A percentile compares a stretch with the other conserved stretches of the same genome.
Evolutionary conservation across 352 stramenopile genomes (phyloP).

Genomic region (Plasmopara viticola): DNA sequence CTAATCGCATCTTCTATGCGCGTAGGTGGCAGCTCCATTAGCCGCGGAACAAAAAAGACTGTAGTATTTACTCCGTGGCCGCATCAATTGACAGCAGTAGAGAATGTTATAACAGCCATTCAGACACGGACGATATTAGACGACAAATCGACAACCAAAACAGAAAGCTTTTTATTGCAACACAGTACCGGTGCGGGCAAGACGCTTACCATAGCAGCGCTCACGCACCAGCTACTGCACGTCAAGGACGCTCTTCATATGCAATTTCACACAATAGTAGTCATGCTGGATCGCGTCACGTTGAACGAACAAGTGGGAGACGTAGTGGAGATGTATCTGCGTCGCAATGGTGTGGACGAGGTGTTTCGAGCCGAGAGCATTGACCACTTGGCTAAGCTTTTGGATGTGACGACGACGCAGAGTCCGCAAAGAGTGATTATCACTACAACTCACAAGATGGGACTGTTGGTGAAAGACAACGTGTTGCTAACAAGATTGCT

Average conservation of each 20-base stretch:
- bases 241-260: slow-evolving; percentile 28
- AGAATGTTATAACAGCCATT: slow-evolving; percentile 45
- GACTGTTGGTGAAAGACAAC: slow-evolving; percentile 55
- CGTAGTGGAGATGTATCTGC: slow-evolving; percentile 62
- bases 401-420: slow-evolving; percentile 25
- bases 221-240: slow-evolving; percentile 65
- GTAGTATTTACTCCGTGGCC: slow-evolving; percentile 50
- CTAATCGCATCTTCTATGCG: slow-evolving; percentile 53
- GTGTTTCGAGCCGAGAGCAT: slow-evolving; percentile 72
- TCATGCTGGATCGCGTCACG: slow-evolving; percentile 79
- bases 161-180: slow-evolving; percentile 61
- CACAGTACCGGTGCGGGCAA: slow-evolving; percentile 82
- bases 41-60: slow-evolving; percentile 18
- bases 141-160: slow-evolving; percentile 3
- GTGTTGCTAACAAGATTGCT: slow-evolving; percentile 63
- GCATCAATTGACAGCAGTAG: slow-evolving; percentile 56
- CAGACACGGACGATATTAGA: slow-evolving; percentile 16
- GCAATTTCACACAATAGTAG: slow-evolving; percentile 71
- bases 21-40: slow-evolving; percentile 31
- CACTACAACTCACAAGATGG: slow-evolving; percentile 79
- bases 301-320: slow-evolving; percentile 75
- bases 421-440: slow-evolving; percentile 59
- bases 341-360: slow-evolving; percentile 61
- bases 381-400: slow-evolving; percentile 51
- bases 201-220: slow-evolving; percentile 66